Base-by-base conservation (phyloP, 2,329 filamentous ascomycete genomes). In the Fusarium drepaniforme region DNA sequence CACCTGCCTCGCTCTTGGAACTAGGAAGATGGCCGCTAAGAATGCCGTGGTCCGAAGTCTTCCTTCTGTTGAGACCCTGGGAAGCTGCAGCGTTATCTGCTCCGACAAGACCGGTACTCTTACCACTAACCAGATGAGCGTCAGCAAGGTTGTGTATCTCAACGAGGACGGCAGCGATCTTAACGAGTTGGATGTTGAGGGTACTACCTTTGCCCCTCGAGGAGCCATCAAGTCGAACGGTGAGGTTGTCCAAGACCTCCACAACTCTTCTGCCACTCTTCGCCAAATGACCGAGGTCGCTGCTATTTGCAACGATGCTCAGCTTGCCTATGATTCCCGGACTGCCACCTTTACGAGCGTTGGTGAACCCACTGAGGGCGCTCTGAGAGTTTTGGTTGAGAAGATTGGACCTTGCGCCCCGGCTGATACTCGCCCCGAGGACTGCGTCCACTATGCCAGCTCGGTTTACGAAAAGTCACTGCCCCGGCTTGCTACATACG, bases 61-160 rank as follows among this genome's bases (percentile, higher is more conserved):
- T 78, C 97, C 97, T 23, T 99, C 97, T 2, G 97, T 99, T 63
- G 97, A 99, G 85, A 99, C 97, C 15, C 89, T 99, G 64, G 97
- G 97, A 82, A 99, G 97, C 89, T 99, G 97, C 90, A 99, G 97
- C 81, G 96, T 99, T 67, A 98, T 99, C 82, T 99, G 97, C 88
- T 99, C 97, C 5, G 97, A 99, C 88, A 99, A 99, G 89, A 99
- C 97, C 7, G 97, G 97, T 78, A 99, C 97, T 59, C 86, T 99
- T 82, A 99, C 97, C 13, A 99, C 97, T 46, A 99, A 99, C 86
- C 96, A 98, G 85, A 99, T 99, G 97, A 98, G 97, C 81, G 97
- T 98, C 67, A 97, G 92, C 87, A 97, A 96, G 85, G 86, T 98
- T 66, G 94, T 98, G 58, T 94, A 96, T 82, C 88, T 99, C 77